Base-by-base conservation (phyloP, 2,329 filamentous ascomycete genomes). In the Dendryphion nanum region DNA sequence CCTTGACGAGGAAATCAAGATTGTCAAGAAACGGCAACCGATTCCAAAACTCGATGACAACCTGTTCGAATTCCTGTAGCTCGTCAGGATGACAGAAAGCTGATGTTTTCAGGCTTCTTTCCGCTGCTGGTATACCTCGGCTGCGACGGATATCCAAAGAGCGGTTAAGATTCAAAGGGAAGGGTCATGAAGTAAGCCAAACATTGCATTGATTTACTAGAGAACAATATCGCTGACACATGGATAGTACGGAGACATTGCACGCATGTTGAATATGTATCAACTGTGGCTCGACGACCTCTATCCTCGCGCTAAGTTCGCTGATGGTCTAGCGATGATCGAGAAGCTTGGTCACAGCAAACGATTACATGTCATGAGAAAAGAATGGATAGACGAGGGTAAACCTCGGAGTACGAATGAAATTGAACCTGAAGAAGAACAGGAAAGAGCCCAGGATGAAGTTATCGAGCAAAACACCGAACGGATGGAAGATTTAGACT, bases 271-370 rank as follows among this genome's bases (percentile, higher is more conserved):
- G 33, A 88, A 86, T 17, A 87, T 94, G 61, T 98, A 97, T 61
- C 93, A 97, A 63, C 68, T 95, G 39, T 98, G 93, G 93, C 84
- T 98, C 2, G 91, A 98, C 66, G 89, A 96, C 58, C 74, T 98
- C 10, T 98, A 90, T 58, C 93, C 93, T 10, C 89, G 94, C 58
- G 93, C 91, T 4, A 91, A 89, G 57, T 98, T 98, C 57, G 78
- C 86, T 33, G 93, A 98, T 57, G 93, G 86, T 3, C 72, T 97
- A 5, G 72, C 77, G 26, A 95, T 97, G 73, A 87, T 97, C 2
- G 93, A 98, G 64, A 96, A 95, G 67, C 75, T 89, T 1, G 93
- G 93, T 1, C 93, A 96, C 66, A 88, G 85, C 53, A 90, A 86
- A 60, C 74, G 76, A 12, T 77, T 97, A 61, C 79, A 86, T 47